Evolutionary conservation across 2,329 filamentous ascomycete species (phyloP).

Genomic region (Rhytidhysteron rufulum): DNA sequence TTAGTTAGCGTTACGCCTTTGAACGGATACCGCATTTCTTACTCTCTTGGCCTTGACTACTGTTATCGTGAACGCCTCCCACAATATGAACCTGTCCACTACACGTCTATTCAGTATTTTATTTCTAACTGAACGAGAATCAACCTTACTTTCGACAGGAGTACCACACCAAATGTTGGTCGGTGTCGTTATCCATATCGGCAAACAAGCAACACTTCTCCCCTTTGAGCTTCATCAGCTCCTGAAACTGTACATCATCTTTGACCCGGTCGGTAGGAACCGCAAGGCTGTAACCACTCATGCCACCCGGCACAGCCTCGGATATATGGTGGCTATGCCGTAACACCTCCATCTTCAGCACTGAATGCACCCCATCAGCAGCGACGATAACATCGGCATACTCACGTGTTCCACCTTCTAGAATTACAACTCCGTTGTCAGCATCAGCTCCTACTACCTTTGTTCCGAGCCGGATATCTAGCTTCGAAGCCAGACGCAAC

Average conservation of each 20-base stretch:
- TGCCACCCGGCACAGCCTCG: conserved; percentile 5
- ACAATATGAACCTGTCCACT: too few species aligned
- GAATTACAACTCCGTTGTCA: too few species aligned
- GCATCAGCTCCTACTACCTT: too few species aligned
- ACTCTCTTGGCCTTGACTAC: too few species aligned
- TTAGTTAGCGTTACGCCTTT: too few species aligned
- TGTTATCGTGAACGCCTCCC: too few species aligned
- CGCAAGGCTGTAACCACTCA: not conserved
- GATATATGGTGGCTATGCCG: conserved; percentile 11
- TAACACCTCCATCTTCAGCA: conserved; percentile 12
- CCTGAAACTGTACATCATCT: conserved; percentile 23
- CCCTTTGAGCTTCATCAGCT: conserved; percentile 10
- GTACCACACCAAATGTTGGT: conserved; percentile 29
- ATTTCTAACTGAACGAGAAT: too few species aligned
- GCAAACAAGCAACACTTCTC: conserved; percentile 14
- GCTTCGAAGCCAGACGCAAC: too few species aligned
- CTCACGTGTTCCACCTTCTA: too few species aligned
- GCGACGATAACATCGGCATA: conserved; percentile 29
- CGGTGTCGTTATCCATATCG: conserved; percentile 12
- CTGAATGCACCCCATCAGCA: conserved; percentile 25
- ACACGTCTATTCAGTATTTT: too few species aligned
- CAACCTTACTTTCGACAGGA: conserved; percentile 25
- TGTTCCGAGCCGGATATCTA: too few species aligned
- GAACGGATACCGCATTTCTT: too few species aligned
- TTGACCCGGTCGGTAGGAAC: conserved; percentile 10